phyloP scores from a whole-genome alignment of 1,284 basidiomycete genomes.

The Athelia sp. region DNA sequence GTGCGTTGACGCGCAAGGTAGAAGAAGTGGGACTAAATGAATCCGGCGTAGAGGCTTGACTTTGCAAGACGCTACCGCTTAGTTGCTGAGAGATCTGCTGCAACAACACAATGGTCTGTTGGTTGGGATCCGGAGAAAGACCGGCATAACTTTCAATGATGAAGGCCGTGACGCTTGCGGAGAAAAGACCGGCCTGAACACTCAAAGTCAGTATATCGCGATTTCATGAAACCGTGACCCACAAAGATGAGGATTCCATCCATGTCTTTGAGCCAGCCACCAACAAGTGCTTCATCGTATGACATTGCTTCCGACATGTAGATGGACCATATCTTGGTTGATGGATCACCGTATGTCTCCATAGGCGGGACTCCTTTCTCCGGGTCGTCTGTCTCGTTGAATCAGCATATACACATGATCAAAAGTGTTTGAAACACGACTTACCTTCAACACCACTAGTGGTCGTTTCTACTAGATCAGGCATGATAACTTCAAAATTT shows the following conservation, averaged over 20 bases:
- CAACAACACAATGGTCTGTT: conserved; percentile 25
- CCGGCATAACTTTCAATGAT: conserved; percentile 35
- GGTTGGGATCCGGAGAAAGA: conserved; percentile 27
- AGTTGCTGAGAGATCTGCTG: conserved; percentile 27
- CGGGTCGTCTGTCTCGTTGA: too few relatives aligned
- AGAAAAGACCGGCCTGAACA: conserved; percentile 33
- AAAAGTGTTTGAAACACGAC: too few relatives aligned
- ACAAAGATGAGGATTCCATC: conserved; percentile 13
- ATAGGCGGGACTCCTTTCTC: too few relatives aligned
- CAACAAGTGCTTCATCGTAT: conserved; percentile 5
- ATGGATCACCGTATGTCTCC: conserved; percentile 6
- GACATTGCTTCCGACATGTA: conserved; percentile 5
- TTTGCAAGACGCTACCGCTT: conserved; percentile 9
- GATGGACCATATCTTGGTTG: conserved; percentile 9
- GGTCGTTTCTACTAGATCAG: too few relatives aligned
- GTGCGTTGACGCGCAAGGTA: conserved; percentile 6
- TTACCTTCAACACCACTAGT: too few relatives aligned
- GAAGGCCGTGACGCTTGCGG: conserved; percentile 39
- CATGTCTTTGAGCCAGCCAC: conserved; percentile 9
- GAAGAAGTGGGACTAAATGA: not conserved
- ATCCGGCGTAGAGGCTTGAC: not conserved
- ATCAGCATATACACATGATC: too few relatives aligned
- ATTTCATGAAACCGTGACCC: too few relatives aligned
- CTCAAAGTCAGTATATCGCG: too few relatives aligned
- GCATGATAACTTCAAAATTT: too few relatives aligned